Percentiles rank a stretch among this genome's conserved stretches.
Evolutionary conservation across 305 asterid genomes (phyloP).

Genomic region (Ilex paraguariensis): DNA sequence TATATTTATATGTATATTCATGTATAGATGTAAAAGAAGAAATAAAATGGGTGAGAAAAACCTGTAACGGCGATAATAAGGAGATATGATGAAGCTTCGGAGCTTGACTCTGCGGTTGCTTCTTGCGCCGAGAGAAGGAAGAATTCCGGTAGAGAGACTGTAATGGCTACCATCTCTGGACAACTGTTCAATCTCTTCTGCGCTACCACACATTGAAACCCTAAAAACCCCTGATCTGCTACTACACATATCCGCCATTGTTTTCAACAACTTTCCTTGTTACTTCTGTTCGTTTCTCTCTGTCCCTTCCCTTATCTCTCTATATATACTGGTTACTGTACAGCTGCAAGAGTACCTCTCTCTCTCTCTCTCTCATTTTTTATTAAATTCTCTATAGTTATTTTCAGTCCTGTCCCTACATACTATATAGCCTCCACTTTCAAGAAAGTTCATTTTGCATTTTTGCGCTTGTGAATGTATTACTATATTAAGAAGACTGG

Average conservation of each 20-base stretch:
- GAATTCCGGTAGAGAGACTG: conserved; percentile 16
- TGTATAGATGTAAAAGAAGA: not conserved
- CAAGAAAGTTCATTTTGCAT: too few relatives aligned
- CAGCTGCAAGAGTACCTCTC: too few relatives aligned
- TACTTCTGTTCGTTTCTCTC: too few relatives aligned
- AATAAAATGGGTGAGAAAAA: conserved; percentile 1
- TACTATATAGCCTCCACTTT: too few relatives aligned
- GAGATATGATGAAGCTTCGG: conserved; percentile 11
- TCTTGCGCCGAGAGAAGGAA: conserved; percentile 16
- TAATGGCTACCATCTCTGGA: conserved; percentile 11
- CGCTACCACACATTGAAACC: conserved; percentile 13
- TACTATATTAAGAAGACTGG: too few relatives aligned
- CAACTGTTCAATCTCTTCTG: conserved; percentile 5
- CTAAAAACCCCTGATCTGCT: conserved; percentile 3
- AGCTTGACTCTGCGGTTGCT: conserved; percentile 8
- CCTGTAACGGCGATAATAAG: conserved; percentile 16
- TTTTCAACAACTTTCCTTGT: not conserved
- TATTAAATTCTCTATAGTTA: too few relatives aligned
- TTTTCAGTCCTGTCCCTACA: too few relatives aligned
- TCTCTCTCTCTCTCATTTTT: too few relatives aligned
- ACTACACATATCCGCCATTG: not conserved
- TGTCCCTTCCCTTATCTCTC: too few relatives aligned
- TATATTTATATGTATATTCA: too few relatives aligned
- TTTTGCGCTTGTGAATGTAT: too few relatives aligned
- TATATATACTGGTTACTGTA: too few relatives aligned